These are phyloP conservation scores for Friedmanniomyces endolithicus DNA, from an alignment of 495 filamentous ascomycete species.

Conservation along the genomic window DNA sequence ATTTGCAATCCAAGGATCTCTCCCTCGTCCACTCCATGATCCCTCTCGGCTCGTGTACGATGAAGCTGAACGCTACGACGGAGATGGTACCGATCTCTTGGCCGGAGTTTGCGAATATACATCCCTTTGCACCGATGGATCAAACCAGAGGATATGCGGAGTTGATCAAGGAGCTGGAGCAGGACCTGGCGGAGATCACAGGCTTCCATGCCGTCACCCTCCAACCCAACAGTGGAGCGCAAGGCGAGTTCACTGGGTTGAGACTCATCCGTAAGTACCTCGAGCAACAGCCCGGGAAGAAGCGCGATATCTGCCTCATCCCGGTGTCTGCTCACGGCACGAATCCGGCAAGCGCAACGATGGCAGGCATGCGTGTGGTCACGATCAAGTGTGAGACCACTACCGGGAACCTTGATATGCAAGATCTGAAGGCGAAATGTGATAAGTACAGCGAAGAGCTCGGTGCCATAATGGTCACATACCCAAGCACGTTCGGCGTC, in stretches of 20 bases:
- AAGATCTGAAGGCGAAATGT: slow-evolving; percentile 75
- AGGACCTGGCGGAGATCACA: slow-evolving; percentile 73
- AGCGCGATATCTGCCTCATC: slow-evolving; percentile 90
- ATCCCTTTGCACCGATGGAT: slow-evolving; percentile 61
- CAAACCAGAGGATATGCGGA: slow-evolving; percentile 55
- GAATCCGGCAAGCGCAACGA: slow-evolving; percentile 90
- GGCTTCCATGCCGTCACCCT: slow-evolving; percentile 83
- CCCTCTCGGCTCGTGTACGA: slow-evolving; percentile 95
- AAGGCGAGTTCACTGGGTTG: slow-evolving; percentile 94
- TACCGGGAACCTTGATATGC: slow-evolving; percentile 83
- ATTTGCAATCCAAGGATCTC: slow-evolving; percentile 89
- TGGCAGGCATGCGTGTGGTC: slow-evolving; percentile 95
- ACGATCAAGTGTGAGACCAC: slow-evolving; percentile 81
- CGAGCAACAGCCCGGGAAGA: slow-evolving; percentile 47
- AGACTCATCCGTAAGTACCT: slow-evolving; percentile 82
- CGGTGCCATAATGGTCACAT: slow-evolving; percentile 96
- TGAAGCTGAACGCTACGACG: slow-evolving; percentile 95
- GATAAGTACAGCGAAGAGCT: slow-evolving; percentile 76
- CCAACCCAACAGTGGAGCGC: slow-evolving; percentile 93
- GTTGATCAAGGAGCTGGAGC: slow-evolving; percentile 59
- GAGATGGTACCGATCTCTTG: slow-evolving; percentile 87
- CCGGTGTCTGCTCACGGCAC: slow-evolving; percentile 95
- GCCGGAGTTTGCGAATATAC: slow-evolving; percentile 73
- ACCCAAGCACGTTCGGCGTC: slow-evolving; percentile 92
- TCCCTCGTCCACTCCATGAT: slow-evolving; percentile 98